Evolutionary conservation across 2,329 filamentous ascomycete genomes (phyloP), one percentile per base, ranked within the genome.

Genomic region (Arthrobotrys iridis): DNA sequence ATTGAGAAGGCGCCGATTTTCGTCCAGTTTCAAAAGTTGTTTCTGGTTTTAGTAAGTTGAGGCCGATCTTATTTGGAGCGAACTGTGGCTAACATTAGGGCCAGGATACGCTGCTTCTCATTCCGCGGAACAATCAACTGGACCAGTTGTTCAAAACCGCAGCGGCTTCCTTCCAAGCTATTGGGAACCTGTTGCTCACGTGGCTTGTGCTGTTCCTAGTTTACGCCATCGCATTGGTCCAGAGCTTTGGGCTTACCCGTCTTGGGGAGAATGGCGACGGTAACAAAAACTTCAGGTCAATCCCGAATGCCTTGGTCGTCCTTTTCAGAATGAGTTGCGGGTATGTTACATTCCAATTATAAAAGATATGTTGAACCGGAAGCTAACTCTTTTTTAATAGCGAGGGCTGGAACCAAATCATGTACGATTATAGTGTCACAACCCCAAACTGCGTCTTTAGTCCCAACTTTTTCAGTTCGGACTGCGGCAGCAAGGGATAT

Each of bases 111-210:
- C 72, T 76, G 10, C 59, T 76, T 7, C 87, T 99, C 33, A 99
- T 99, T 76, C 95, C 95, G 0, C 88, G 96, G 59, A 99, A 99
- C 81, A 96, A 99, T 79, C 93, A 96, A 57, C 87, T 99, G 20
- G 96, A 99, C 81, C 95, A 99, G 81, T 88, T 99, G 0, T 99
- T 99, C 88, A 99, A 99, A 83, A 99, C 96, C 1, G 96, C 94
- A 0, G 95, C 95, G 8, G 95, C 94, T 62, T 96, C 92, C 88
- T 84, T 99, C 79, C 90, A 92, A 1, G 89, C 92, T 15, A 99
- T 99, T 78, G 88, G 91, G 70, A 99, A 97, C 80, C 85, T 99
- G 45, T 85, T 99, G 40, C 94, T 94, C 1, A 99, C 96, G 0
- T 99, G 95, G 95, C 91, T 98, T 77, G 93, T 99, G 1, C 88